A percentile compares a stretch with the other conserved stretches of the same genome.
Conservation (phyloP, 2,329 filamentous ascomycete species). For the Pseudocercospora cruenta region DNA sequence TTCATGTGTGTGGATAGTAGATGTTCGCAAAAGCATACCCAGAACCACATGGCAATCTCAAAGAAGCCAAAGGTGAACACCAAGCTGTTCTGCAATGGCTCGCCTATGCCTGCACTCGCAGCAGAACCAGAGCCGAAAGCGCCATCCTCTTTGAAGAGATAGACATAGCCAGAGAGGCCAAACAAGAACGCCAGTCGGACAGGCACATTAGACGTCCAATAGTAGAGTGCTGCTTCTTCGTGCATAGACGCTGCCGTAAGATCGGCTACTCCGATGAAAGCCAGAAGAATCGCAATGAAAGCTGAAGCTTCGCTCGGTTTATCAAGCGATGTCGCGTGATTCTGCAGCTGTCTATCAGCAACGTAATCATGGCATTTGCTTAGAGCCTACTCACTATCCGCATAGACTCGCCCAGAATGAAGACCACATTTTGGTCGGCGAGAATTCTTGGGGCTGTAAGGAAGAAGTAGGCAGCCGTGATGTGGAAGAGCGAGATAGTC, state of each 20-base stretch:
- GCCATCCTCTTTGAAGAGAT: constrained; percentile 61
- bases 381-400: constrained; percentile 63
- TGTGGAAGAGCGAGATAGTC: constrained; percentile 79
- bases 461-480: constrained; percentile 83
- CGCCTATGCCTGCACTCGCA: constrained; percentile 44
- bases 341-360: constrained; percentile 48
- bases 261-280: constrained; percentile 58
- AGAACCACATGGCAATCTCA: constrained; percentile 85
- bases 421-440: constrained; percentile 78
- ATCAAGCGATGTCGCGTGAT: constrained; percentile 68
- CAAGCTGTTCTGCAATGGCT: constrained; percentile 78
- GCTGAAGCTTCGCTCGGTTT: constrained; percentile 69
- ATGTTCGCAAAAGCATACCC: constrained; percentile 56
- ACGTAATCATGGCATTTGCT: neutral
- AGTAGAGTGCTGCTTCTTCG: constrained; percentile 47
- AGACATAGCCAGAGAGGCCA: constrained; percentile 65
- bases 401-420: constrained; percentile 81
- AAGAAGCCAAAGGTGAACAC: constrained; percentile 84
- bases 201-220: constrained; percentile 59
- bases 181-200: constrained; percentile 69
- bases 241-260: constrained; percentile 51
- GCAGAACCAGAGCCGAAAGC: constrained; percentile 38
- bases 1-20: neutral
- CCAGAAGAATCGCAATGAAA: constrained; percentile 70
- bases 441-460: constrained; percentile 72